Base-by-base conservation (phyloP, 2,329 filamentous ascomycete species). In the Aureobasidium sp. region DNA sequence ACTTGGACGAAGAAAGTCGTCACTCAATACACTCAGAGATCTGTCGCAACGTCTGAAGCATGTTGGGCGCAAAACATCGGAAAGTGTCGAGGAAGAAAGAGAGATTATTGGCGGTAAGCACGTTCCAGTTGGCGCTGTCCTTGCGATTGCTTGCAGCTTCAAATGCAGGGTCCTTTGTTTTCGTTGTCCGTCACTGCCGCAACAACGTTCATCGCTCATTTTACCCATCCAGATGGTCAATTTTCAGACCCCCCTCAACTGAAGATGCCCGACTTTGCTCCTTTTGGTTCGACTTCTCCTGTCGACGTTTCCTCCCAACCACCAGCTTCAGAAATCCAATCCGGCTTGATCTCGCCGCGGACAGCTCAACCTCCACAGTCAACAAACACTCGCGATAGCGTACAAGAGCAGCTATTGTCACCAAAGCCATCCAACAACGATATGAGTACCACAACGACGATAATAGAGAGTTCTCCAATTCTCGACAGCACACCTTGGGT, bases 401-500 rank as follows among this genome's bases (percentile, higher is more conserved):
- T 34, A 37, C 46, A 50, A 60, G 44, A 60, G 41, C 34, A 27
- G 17, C 13, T 60, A 20, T 42, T 60, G 20, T 60, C 57, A 42
- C 57, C 57, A 9, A 39, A 50, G 10, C 44, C 46, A 5, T 51
- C 57, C 23, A 29, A 13, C 37, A 44, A 37, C 58, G 37, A 53
- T n/a, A 52, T 61, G 58, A 61, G 60, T 48, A 26, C 60, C 20
- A 56, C 50, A 2, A 39, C 60, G 9, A 55, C 41, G 8, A 2
- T 55, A 5, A 5, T 41, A 15, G 32, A 39, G 34, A 36, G 29
- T 7, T 60, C 63, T 15, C 63, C 63, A 9, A 41, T 36, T 7
- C 39, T 47, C 39, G 64, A 64, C 32, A 36, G 56, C n/a, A 62
- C 64, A 2, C 64, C 64, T 29, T 66, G 64, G 64, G 63, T 66